Evolutionary conservation across 768 basidiomycete species (phyloP).

Genomic region (Pulveroboletus ravenelii): DNA sequence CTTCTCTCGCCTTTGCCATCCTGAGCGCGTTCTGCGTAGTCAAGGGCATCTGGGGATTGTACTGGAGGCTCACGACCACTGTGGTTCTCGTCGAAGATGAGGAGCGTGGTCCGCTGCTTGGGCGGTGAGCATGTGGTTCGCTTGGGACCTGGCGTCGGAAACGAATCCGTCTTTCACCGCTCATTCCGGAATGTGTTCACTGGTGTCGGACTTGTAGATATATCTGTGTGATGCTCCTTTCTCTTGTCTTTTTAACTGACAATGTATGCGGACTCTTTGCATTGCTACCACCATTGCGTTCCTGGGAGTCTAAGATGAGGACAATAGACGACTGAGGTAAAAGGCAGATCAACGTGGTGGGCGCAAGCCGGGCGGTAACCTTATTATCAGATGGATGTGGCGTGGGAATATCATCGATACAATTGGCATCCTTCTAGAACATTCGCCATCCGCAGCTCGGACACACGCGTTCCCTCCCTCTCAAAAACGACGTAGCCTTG

Average conservation of each 20-base stretch:
- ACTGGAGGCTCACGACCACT: conserved; percentile 39
- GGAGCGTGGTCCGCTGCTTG: conserved; percentile 81
- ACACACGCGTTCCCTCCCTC: background rate
- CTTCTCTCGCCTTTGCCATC: conserved; percentile 78
- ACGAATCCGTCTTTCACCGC: background rate
- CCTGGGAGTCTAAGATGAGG: background rate
- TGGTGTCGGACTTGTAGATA: background rate
- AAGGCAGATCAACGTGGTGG: too few species aligned
- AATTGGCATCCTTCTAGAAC: conserved; percentile 25
- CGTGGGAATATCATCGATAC: conserved; percentile 14
- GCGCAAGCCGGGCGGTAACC: too few species aligned
- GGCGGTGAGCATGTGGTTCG: conserved; percentile 14
- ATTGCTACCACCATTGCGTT: background rate
- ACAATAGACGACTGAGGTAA: background rate
- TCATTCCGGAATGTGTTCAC: background rate
- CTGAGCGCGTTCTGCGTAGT: conserved; percentile 79
- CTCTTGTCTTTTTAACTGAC: conserved; percentile 1
- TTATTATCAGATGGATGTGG: conserved; percentile 1
- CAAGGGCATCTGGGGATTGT: conserved; percentile 64
- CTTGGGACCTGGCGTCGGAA: background rate
- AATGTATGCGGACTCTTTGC: background rate
- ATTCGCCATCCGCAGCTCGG: conserved; percentile 12
- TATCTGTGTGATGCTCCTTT: background rate
- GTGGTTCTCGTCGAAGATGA: conserved; percentile 73
- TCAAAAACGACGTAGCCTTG: background rate